Base-by-base conservation (phyloP, 1,284 basidiomycete species). In the Leccinum angustisporum region DNA sequence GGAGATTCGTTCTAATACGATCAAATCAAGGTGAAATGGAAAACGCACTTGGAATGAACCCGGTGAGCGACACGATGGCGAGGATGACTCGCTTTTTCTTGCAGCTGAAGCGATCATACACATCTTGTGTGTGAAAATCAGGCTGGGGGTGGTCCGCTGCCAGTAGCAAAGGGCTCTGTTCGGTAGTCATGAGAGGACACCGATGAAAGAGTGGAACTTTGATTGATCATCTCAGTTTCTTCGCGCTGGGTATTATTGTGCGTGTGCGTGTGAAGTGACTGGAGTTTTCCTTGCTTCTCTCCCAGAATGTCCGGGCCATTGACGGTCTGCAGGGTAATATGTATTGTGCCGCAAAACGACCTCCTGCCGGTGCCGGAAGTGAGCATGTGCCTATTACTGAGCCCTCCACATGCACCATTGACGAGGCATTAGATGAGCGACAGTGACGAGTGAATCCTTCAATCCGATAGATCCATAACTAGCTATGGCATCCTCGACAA, bases 41-140 rank as follows among this genome's bases (percentile, higher is more conserved):
- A 53, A 4, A 63, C 66, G 56, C 36, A 69, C 67, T 65, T 1
- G 70, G 71, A 58, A 76, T 33, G 33, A 74, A 59, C 18, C 65
- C 75, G 1, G 62, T 61, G 21, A 75, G 76, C 3, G 79, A 75
- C 0, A 80, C 79, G 5, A 83, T 75, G 1, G 72, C 70, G 3
- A 80, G 70, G 51, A 84, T 81, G 2, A 63, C n/a, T 9, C 61
- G 66, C 63, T 82, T 84, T 56, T 75, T 67, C 33, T 61, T 5
- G 4, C 56, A 61, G 14, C 69, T 70, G 70, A 84, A 84, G 10
- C 77, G 71, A 59, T 77, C 71, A 65, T 82, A 84, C 30, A 81
- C 65, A 56, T 77, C 73, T 2, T 71, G 60, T 21, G 55, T 55
- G 3, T 61, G 57, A 25, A 43, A 54, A n/a, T 56, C 1, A 18